These are phyloP conservation scores for Dicorynia guianensis DNA, from an alignment of 306 rosid species.

Conservation along the genomic window DNA sequence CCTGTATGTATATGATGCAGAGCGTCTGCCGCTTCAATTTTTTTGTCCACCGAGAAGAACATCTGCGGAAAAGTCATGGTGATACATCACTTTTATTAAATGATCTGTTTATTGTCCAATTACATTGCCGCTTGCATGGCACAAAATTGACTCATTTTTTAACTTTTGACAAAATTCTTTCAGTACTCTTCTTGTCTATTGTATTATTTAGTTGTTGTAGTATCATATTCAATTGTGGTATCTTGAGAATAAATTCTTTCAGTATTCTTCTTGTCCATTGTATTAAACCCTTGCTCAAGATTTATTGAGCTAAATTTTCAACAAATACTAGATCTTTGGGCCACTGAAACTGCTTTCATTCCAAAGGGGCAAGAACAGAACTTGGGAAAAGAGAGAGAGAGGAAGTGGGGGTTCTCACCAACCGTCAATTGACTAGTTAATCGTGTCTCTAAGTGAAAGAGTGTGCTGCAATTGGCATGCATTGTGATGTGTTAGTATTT, in stretches of 20 bases:
- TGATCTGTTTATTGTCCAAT: slow-evolving; percentile 37
- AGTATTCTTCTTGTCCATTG: too few relatives aligned
- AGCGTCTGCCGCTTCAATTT: slow-evolving; percentile 39
- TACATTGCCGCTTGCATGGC: slow-evolving; percentile 23
- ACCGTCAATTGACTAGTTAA: too few relatives aligned
- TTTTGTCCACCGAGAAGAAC: slow-evolving; percentile 31
- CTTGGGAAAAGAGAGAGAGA: not conserved
- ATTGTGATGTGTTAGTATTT: too few relatives aligned
- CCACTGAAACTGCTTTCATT: not conserved
- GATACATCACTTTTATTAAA: slow-evolving; percentile 40
- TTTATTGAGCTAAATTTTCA: not conserved
- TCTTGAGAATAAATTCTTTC: too few relatives aligned
- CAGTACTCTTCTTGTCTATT: slow-evolving; percentile 21
- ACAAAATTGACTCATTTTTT: slow-evolving; percentile 34
- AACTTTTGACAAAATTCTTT: slow-evolving; percentile 48
- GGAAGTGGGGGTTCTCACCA: too few relatives aligned
- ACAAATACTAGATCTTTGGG: not conserved
- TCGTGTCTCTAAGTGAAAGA: too few relatives aligned
- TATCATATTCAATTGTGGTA: not conserved
- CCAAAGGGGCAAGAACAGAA: not conserved
- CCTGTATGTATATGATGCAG: slow-evolving; percentile 56
- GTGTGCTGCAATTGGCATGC: too few relatives aligned
- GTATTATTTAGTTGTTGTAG: slow-evolving; percentile 41
- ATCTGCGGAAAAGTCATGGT: slow-evolving; percentile 43
- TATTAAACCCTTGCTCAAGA: slow-evolving; percentile 3